Base-by-base conservation (phyloP, 371 early-diverging fungal species). In the Blakeslea trispora region DNA sequence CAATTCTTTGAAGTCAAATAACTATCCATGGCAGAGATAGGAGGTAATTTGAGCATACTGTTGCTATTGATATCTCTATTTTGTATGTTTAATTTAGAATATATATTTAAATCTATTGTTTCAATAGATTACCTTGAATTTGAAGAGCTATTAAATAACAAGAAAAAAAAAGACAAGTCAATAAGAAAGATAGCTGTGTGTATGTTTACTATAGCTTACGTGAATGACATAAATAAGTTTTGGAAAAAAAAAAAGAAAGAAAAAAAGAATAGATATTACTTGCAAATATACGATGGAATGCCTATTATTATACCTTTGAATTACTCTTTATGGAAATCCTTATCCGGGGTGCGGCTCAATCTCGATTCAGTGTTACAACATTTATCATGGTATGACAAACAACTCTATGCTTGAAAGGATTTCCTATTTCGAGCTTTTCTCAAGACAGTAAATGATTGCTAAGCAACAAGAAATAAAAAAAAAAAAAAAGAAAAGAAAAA, bases 11-110 rank as follows among this genome's bases (percentile, higher is more conserved):
- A 40, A 23, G 55, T 32, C 9, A 55, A 44, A 15, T 24, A 24
- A 32, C 42, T 19, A 41, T 61, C 55, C 45, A 61, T 60, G 21
- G 61, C 39, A 41, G 57, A 66, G 10, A 66, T 66, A 17, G 66
- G 66, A 28, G 66, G 66, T 34, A 66, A 43, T n/a, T 17, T 54
- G 10, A 52, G 45, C 15, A 41, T 28, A 40, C 53, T 53, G 40
- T 42, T 53, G 3, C 21, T 51, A 49, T 49, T 34, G 32, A 57
- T 48, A 53, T 41, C 22, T 13, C 46, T 53, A 39, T 18, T 14
- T 41, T 24, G 44, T 19, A 37, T 19, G 11, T 14, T n/a, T n/a
- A 42, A 17, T 48, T 22, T 48, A 32, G 5, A 17, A 48, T 48
- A 3, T 17, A 18, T 1, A 5, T 42, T 42, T 17, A 14, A n/a